Evolutionary conservation across 129 eudicot genomes (phyloP), one percentile per base, ranked within the genome.

Genomic region (Pseudognaphalium luteoalbum): DNA sequence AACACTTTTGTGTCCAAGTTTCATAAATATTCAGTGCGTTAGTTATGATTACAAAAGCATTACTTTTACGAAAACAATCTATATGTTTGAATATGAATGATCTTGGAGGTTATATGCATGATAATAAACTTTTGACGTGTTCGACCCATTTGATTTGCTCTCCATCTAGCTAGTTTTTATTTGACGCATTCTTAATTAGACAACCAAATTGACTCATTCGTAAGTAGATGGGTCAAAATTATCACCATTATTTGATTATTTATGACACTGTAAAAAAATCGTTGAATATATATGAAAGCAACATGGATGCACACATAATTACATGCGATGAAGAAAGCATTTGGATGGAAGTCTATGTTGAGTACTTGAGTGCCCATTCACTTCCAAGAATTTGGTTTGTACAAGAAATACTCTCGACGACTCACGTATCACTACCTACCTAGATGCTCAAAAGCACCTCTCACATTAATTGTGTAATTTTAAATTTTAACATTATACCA

Each of bases 21-120:
- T 37, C 8, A 37, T 37, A 66, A 11, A 68, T 50, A 41, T 16
- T 19, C 47, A 11, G 25, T 44, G 59, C 6, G 59, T 15, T 25
- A 32, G 52, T 19, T 70, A 44, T 70, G 62, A 50, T 70, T 25
- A 14, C 41, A 30, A 28, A 50, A 29, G 61, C 74, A 1, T 7
- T 37, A 37, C 11, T 37, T 37, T 37, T 37, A 37, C 10, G 8
- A 37, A 2, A 25, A 47, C 21, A 70, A 25, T 69, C 11, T 21
- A 50, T n/a, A 47, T 69, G 2, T 42, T 28, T 44, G 37, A 25
- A 47, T 44, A 42, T 44, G 17, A 44, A 28, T 15, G 57, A 69
- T 69, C 6, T 69, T 42, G 35, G 59, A 69, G 74, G 61, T 44
- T 47, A n/a, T 68, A 68, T 39, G 32, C 25, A 68, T 22, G 6